Conservation (phyloP, 495 filamentous ascomycete species). For the Tuber indicum region DNA sequence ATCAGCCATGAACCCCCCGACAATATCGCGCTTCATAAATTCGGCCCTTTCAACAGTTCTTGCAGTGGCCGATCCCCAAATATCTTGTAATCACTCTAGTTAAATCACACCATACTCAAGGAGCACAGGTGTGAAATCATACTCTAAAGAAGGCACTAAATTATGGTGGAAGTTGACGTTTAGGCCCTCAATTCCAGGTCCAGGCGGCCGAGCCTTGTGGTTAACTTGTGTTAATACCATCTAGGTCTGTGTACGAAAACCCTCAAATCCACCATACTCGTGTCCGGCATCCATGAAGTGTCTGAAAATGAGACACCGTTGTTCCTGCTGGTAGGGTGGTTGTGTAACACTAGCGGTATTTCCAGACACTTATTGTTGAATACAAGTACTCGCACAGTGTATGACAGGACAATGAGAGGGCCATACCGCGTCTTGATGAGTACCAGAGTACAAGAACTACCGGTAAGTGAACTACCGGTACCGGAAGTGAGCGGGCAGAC, state of each 20-base stretch:
- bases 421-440: background rate
- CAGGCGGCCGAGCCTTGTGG: background rate
- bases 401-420: no score
- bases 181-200: background rate
- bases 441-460: background rate
- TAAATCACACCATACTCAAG: no score
- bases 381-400: no score
- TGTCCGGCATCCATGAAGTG: no score
- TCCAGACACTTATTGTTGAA: no score
- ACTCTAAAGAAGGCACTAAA: background rate
- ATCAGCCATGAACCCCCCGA: background rate
- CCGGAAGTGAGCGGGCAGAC: background rate
- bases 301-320: no score
- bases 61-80: background rate
- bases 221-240: background rate
- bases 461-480: background rate
- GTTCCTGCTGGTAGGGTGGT: no score
- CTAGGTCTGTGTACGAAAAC: background rate
- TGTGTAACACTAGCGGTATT: no score
- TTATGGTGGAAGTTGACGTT: background rate
- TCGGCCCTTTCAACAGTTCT: background rate
- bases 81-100: background rate
- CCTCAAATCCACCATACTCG: background rate
- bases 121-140: background rate
- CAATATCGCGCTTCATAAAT: background rate